Evolutionary conservation across 2,329 filamentous ascomycete species (phyloP).

Genomic region (Furcasterigmium furcatum): DNA sequence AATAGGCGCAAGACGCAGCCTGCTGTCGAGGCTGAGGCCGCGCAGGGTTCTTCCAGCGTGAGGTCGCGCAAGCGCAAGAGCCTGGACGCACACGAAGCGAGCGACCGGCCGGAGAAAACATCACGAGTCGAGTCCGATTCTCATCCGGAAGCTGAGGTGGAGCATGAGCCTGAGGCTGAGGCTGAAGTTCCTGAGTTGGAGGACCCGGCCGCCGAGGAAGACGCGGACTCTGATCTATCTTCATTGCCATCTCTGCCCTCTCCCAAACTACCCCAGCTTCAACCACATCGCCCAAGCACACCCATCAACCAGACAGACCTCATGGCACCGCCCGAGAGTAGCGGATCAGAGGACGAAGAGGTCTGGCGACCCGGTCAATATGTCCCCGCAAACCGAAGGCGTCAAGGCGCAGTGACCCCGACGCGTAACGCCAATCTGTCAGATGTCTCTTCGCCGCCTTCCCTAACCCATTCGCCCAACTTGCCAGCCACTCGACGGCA

Average conservation of each 20-base stretch:
- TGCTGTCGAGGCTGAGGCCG: slow-evolving; percentile 14
- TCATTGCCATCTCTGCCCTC: slow-evolving; percentile 27
- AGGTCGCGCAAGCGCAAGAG: slow-evolving; percentile 56
- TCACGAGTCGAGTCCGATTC: slow-evolving; percentile 20
- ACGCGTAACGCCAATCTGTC: slow-evolving; percentile 39
- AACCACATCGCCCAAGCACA: slow-evolving; percentile 31
- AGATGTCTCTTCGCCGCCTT: slow-evolving; percentile 61
- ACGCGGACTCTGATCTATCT: slow-evolving; percentile 31
- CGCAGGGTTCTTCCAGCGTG: slow-evolving; percentile 21
- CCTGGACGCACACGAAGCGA: slow-evolving; percentile 35
- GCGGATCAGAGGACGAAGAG: slow-evolving; percentile 40
- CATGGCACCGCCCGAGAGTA: slow-evolving; percentile 54
- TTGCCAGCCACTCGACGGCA: slow-evolving; percentile 26
- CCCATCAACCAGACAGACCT: slow-evolving; percentile 45
- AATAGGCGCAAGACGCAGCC: slow-evolving; percentile 41
- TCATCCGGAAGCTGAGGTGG: slow-evolving; percentile 10
- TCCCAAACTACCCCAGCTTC: slow-evolving; percentile 21
- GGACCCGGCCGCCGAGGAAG: neutral
- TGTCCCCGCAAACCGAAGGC: slow-evolving; percentile 41
- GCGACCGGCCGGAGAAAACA: slow-evolving; percentile 31
- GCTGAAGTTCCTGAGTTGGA: slow-evolving; percentile 10
- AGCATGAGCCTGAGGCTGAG: slow-evolving; percentile 14
- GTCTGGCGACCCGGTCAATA: slow-evolving; percentile 52
- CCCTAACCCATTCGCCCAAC: slow-evolving; percentile 65
- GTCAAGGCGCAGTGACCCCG: slow-evolving; percentile 33